Evolutionary conservation across 2,329 filamentous ascomycete species (phyloP), one percentile per base, ranked within the genome.

Genomic region (Fusarium sp.): DNA sequence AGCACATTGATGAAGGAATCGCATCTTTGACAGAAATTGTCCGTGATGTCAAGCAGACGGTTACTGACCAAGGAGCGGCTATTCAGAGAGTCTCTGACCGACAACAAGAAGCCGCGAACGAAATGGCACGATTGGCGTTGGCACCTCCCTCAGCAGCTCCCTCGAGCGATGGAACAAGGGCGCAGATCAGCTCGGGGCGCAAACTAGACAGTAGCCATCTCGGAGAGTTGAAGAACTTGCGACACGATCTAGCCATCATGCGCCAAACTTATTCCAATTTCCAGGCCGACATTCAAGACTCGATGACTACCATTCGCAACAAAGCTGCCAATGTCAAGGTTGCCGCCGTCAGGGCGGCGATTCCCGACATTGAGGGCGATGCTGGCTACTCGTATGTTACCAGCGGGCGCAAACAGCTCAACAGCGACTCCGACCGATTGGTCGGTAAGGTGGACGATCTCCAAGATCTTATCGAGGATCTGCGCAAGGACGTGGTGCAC

Each of bases 391-490:
- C 89, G 10, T 96, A 97, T 74, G 93, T 99, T 70, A 90, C 92
- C 70, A 87, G 85, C 35, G 95, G 95, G 48, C 96, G 97, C 78
- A 97, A 97, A 80, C 87, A 90, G 61, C 88, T 99, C 62, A 92
- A 91, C 50, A 85, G 90, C 26, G 95, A 98, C 76, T 97, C 93
- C 1, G 95, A 98, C 78, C 90, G 90, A 66, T 89, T 99, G 57
- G 94, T 99, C 70, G 91, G 89, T 71, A 91, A 93, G 75, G 96
- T 99, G 13, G 96, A 99, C 76, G 95, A 98, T 75, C 86, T 99
- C n/a, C 96, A 98, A 80, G 96, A 99, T 78, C 84, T 96, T 55
- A 93, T 99, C 20, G 96, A 99, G 79, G 96, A 99, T 76, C 86
- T 99, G 43, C 93, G 96, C 64, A 98, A 99, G 82, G 96, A 99